phyloP scores from a whole-genome alignment of 1,284 basidiomycete genomes.

The Pseudozyma hubeiensis region DNA sequence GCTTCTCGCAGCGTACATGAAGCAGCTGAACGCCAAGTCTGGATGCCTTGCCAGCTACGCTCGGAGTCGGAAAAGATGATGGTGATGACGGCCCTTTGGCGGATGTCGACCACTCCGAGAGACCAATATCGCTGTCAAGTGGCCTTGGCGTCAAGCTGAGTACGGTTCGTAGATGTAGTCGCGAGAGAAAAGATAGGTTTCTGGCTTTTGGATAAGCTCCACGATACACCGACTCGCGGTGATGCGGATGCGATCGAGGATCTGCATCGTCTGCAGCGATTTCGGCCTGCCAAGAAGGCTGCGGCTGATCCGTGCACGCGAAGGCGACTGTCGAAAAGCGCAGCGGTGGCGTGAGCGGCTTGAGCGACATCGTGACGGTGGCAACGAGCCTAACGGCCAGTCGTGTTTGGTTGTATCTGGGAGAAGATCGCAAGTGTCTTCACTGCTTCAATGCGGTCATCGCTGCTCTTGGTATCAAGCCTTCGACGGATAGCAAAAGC shows the following conservation, averaged over 20 bases:
- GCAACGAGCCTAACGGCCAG: not conserved
- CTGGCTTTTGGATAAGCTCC: constrained; percentile 64
- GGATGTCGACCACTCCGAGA: constrained; percentile 53
- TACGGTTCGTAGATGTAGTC: constrained; percentile 60
- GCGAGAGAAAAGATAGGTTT: constrained; percentile 62
- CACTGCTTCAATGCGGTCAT: constrained; percentile 6
- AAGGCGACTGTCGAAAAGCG: constrained; percentile 61
- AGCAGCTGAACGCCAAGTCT: constrained; percentile 42
- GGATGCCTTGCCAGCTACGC: constrained; percentile 4
- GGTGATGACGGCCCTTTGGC: constrained; percentile 4
- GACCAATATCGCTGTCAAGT: constrained; percentile 47
- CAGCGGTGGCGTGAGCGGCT: constrained; percentile 59
- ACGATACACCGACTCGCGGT: constrained; percentile 59
- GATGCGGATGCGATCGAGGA: constrained; percentile 31
- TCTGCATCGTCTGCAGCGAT: not conserved
- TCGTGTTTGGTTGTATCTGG: not conserved
- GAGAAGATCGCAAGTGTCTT: not conserved
- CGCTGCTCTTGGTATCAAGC: not conserved
- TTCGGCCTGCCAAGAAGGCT: constrained; percentile 1
- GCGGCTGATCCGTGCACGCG: constrained; percentile 16
- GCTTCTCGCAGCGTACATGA: constrained; percentile 63
- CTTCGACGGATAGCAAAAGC: too few species aligned
- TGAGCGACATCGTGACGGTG: constrained; percentile 31
- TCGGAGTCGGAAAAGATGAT: not conserved
- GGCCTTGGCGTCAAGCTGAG: constrained; percentile 66